A percentile compares a stretch with the other conserved stretches of the same genome.
These are phyloP conservation scores for Scheffersomyces segobiensis DNA, from an alignment of 1,139 yeast species.

Conservation along the genomic window DNA sequence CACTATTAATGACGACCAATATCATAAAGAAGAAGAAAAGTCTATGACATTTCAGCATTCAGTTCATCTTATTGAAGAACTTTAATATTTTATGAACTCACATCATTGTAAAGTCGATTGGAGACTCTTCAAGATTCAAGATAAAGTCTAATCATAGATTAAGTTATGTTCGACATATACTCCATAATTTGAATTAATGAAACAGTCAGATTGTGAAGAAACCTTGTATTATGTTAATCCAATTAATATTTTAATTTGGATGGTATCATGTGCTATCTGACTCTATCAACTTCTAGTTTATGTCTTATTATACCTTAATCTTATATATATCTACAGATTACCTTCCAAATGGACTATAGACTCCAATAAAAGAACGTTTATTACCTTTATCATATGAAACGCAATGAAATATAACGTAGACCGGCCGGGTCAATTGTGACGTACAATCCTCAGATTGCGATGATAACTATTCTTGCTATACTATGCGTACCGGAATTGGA, in stretches of 20 bases:
- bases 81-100: background rate
- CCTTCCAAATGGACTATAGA: background rate
- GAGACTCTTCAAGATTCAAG: background rate
- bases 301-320: background rate
- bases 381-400: constrained; percentile 1
- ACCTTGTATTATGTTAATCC: background rate
- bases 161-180: background rate
- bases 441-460: background rate
- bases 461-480: background rate
- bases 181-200: background rate
- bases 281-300: background rate
- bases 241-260: too few species aligned
- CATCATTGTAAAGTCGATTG: too few species aligned
- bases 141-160: background rate
- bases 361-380: background rate
- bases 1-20: background rate
- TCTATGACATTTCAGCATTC: background rate
- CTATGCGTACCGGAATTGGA: background rate
- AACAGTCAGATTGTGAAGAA: background rate
- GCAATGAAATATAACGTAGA: background rate
- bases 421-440: background rate
- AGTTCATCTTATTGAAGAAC: background rate
- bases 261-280: background rate
- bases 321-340: too few species aligned
- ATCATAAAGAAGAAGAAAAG: background rate